phyloP scores from a whole-genome alignment of 257 asterid genomes.

The Solanum chiquidenum region DNA sequence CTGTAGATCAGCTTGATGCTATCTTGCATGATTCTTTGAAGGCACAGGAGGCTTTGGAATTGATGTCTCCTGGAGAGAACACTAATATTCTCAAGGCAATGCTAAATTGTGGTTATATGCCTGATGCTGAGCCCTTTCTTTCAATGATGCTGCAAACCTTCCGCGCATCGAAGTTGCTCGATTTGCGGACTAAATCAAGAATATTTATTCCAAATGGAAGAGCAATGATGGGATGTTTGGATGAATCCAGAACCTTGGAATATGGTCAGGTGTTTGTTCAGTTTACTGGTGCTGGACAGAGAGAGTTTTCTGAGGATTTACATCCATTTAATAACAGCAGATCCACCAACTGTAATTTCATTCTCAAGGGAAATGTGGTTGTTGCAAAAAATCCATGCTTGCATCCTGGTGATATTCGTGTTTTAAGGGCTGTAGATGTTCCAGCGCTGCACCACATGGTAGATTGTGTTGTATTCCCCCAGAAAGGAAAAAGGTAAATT shows the following conservation, averaged over 20 bases:
- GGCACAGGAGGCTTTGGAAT: slow-evolving; percentile 66
- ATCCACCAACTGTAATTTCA: slow-evolving; percentile 4
- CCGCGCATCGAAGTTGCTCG: slow-evolving; percentile 60
- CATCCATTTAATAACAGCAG: background rate
- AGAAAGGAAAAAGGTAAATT: slow-evolving; percentile 56
- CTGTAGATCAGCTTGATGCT: slow-evolving; percentile 57
- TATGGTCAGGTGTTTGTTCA: slow-evolving; percentile 88
- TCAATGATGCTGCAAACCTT: slow-evolving; percentile 81
- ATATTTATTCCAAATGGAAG: slow-evolving; percentile 62
- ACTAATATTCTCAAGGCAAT: slow-evolving; percentile 65
- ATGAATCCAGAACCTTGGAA: slow-evolving; percentile 61
- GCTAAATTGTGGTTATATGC: slow-evolving; percentile 79
- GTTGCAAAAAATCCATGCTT: slow-evolving; percentile 96
- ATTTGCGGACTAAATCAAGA: slow-evolving; percentile 52
- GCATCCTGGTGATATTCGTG: slow-evolving; percentile 95
- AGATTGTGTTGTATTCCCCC: slow-evolving; percentile 87
- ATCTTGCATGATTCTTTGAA: slow-evolving; percentile 51
- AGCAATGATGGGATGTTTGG: slow-evolving; percentile 89
- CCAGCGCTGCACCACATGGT: slow-evolving; percentile 68
- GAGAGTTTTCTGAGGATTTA: slow-evolving; percentile 23
- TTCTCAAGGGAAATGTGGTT: slow-evolving; percentile 35
- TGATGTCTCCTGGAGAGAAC: slow-evolving; percentile 86
- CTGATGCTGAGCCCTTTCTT: slow-evolving; percentile 75
- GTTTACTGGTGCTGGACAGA: slow-evolving; percentile 29
- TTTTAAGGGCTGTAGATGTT: slow-evolving; percentile 51